phyloP scores from a whole-genome alignment of 306 rosid genomes.

The Inga oerstediana region DNA sequence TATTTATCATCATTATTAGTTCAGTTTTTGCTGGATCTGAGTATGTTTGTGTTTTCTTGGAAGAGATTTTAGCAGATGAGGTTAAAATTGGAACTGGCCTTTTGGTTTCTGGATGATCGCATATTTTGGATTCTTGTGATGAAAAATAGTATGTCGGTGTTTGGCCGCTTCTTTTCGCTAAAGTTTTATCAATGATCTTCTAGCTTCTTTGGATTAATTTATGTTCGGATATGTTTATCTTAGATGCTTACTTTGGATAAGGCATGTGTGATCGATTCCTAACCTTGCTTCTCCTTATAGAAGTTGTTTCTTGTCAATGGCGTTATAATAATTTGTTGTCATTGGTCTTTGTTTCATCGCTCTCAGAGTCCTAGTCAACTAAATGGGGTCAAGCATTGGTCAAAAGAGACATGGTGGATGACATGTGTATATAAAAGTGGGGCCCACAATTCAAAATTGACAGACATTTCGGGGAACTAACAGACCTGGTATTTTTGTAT shows the following conservation, averaged over 20 bases:
- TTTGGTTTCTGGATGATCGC: constrained; percentile 19
- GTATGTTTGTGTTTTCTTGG: neutral
- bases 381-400: too few relatives aligned
- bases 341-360: neutral
- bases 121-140: neutral
- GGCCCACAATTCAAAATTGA: too few relatives aligned
- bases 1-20: neutral
- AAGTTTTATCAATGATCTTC: constrained; percentile 1
- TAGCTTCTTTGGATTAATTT: neutral
- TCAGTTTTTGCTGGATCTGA: constrained; percentile 7
- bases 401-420: too few relatives aligned
- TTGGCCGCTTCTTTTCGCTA: constrained; percentile 1
- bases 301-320: neutral
- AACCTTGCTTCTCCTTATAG: constrained; percentile 2
- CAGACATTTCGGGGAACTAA: too few relatives aligned
- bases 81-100: neutral
- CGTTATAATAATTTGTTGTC: neutral
- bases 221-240: neutral
- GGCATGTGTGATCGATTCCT: neutral
- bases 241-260: neutral
- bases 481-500: too few relatives aligned
- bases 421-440: too few relatives aligned
- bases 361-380: too few relatives aligned
- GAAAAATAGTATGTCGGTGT: neutral
- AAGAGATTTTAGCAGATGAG: neutral